Conservation (phyloP, 805 yeast species). For the Wickerhamiella brachini region DNA sequence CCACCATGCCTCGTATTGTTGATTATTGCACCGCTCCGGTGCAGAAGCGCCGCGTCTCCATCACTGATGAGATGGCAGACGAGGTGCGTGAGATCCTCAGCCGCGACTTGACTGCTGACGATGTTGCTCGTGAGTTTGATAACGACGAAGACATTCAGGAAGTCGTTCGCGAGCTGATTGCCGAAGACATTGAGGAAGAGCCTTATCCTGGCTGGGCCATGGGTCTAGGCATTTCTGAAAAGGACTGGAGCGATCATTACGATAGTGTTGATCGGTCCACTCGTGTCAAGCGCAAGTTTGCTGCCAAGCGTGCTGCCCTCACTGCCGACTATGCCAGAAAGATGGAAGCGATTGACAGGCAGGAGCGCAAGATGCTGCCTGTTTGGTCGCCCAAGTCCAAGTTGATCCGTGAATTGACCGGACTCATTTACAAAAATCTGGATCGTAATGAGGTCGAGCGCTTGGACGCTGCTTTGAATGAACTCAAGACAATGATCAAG, state of each 20-base stretch:
- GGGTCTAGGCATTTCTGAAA: slow-evolving; percentile 8
- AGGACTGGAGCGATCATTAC: slow-evolving; percentile 11
- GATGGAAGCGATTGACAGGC: slow-evolving; percentile 8
- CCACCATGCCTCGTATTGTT: slow-evolving; percentile 9
- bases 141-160: slow-evolving; percentile 7
- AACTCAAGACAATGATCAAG: slow-evolving; percentile 7
- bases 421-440: slow-evolving; percentile 7
- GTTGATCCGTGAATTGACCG: slow-evolving; percentile 8
- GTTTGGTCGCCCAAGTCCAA: slow-evolving; percentile 10
- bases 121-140: slow-evolving; percentile 10
- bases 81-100: slow-evolving; percentile 10
- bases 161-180: slow-evolving; percentile 9
- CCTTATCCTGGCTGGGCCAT: slow-evolving; percentile 13
- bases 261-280: slow-evolving; percentile 6
- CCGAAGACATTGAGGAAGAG: slow-evolving; percentile 9
- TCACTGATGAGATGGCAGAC: slow-evolving; percentile 12
- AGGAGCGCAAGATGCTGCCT: slow-evolving; percentile 11
- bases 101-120: slow-evolving; percentile 10
- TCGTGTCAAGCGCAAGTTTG: slow-evolving; percentile 11
- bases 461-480: slow-evolving; percentile 4
- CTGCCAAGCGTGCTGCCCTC: slow-evolving; percentile 8
- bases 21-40: slow-evolving; percentile 10
- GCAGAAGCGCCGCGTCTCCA: slow-evolving; percentile 11
- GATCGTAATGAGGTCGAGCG: slow-evolving; percentile 3
- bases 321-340: slow-evolving; percentile 9